Evolutionary conservation across 73 alveolate genomes (phyloP).

Genomic region (Breviolum minutum): DNA sequence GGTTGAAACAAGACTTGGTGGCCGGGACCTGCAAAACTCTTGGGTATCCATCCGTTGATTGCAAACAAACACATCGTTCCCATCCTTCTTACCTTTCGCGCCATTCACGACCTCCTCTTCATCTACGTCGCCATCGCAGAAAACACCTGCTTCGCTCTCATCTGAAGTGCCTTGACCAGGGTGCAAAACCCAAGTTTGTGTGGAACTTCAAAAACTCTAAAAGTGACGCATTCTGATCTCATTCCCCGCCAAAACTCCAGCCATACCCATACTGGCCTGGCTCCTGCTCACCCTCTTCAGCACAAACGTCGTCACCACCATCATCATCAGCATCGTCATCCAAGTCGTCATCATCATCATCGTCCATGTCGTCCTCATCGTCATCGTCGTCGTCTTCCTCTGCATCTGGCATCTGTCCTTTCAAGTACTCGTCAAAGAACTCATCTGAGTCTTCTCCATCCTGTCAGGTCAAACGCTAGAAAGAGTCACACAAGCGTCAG

Average conservation of each 20-base stretch:
- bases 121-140: slow-evolving; percentile 50
- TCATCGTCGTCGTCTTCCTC: slow-evolving; percentile 46
- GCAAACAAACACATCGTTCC: not conserved
- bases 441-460: slow-evolving; percentile 59
- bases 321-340: slow-evolving; percentile 22
- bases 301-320: not conserved
- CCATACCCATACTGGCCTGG: not conserved
- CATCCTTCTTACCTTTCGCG: slow-evolving; percentile 9
- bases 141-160: slow-evolving; percentile 24
- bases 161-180: not conserved
- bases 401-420: slow-evolving; percentile 54
- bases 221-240: not conserved
- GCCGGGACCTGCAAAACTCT: not conserved
- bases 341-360: slow-evolving; percentile 17
- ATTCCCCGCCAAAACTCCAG: not conserved
- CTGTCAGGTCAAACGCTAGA: not conserved
- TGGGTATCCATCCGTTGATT: not conserved
- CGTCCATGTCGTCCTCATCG: not conserved
- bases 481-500: too few relatives aligned
- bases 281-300: slow-evolving; percentile 14
- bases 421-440: slow-evolving; percentile 81
- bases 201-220: not conserved
- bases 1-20: not conserved
- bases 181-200: not conserved
- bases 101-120: slow-evolving; percentile 43